Percentiles rank a stretch among this genome's conserved stretches.
Evolutionary conservation across 768 basidiomycete species (phyloP).

Genomic region (Tulasnella sp.): DNA sequence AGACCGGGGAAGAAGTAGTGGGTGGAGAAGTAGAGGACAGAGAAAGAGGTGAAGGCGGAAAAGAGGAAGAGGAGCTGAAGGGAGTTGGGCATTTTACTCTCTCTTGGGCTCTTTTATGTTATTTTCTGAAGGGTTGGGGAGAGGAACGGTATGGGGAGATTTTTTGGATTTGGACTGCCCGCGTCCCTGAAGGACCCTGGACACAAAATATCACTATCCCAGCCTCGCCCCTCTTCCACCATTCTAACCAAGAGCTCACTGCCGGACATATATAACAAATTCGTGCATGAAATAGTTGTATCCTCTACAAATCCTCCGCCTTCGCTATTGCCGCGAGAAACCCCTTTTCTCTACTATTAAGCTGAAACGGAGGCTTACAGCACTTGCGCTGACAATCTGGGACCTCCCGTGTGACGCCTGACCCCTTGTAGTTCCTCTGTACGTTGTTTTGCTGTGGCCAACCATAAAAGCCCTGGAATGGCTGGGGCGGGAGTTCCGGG

Average conservation of each 20-base stretch:
- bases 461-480: no score
- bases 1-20: slow-evolving; percentile 42
- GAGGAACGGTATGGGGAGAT: not conserved
- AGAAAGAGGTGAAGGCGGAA: slow-evolving; percentile 51
- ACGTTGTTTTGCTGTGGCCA: no score
- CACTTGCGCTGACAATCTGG: not conserved
- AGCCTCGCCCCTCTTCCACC: no score
- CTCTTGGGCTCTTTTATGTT: not conserved
- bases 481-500: no score
- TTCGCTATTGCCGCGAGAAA: not conserved
- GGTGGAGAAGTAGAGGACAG: slow-evolving; percentile 47
- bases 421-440: not conserved
- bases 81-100: slow-evolving; percentile 53
- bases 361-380: not conserved
- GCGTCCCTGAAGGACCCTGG: not conserved
- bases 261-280: no score
- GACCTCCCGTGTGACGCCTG: not conserved
- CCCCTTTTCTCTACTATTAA: not conserved
- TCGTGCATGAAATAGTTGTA: no score
- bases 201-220: no score
- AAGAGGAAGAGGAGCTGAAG: slow-evolving; percentile 54
- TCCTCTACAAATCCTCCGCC: not conserved
- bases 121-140: not conserved
- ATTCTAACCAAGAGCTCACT: no score
- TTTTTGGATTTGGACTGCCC: slow-evolving; percentile 1